Base-by-base conservation (phyloP, 352 stramenopile genomes). In the Saprolegnia diclina region DNA sequence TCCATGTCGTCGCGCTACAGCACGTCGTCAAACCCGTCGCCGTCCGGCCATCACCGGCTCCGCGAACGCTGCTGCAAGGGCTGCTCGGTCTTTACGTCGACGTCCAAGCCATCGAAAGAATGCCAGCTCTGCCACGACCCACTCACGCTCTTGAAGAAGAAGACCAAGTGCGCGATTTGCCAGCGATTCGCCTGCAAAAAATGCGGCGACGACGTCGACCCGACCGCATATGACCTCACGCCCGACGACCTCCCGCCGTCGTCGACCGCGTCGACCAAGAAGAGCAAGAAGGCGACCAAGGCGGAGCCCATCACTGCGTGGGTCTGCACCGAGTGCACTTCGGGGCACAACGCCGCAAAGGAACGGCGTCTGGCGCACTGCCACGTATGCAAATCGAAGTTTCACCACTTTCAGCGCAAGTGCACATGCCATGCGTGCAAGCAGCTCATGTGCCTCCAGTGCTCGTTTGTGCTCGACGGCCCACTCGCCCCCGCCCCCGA, bases 141-240 rank as follows among this genome's bases (percentile, higher is more conserved):
- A 10, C 26, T 24, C 7, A 38, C 45, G n/a, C 14, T 61, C 53
- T 61, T 69, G 18, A 35, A 42, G 29, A 69, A 69, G 63, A 69
- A 69, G 50, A 22, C 22, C 26, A 57, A 69, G 42, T 69, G 63
- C 45, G 44, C 62, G 10, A 45, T 69, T 7, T 69, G 63, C 42
- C 63, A 69, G n/a, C 53, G 54, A 18, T 69, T 69, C 18, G 63
- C 63, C 14, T 69, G 63, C 53, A 42, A 45, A 24, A 52, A 52
- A 24, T 69, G 63, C 42, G 42, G 44, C 13, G 45, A 46, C n/a
- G n/a, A 38, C 35, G 19, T 42, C 5, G 63, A 69, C 42, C 29
- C 42, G 19, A 26, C 19, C n/a, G 42, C 32, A 9, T 69, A 62
- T 45, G 63, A 42, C 32, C 21, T 61, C 21, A 59, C 52, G 19